Conservation (phyloP, 2,329 filamentous ascomycete species). For the Hortaea sp. region DNA sequence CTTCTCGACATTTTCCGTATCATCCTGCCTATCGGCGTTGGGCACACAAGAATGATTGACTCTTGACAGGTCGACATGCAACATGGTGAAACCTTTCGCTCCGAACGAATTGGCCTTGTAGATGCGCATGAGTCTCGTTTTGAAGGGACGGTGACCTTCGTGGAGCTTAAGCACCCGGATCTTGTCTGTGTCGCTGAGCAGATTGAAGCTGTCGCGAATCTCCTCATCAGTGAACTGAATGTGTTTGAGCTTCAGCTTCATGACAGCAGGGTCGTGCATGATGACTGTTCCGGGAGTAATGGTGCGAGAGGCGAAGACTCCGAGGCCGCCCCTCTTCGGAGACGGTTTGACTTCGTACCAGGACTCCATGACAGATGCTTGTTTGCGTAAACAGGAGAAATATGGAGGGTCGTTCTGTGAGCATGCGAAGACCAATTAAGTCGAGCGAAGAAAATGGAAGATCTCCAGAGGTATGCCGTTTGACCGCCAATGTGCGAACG, state of each 20-base stretch:
- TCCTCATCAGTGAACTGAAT: neutral
- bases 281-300: neutral
- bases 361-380: neutral
- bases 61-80: slow-evolving; percentile 1
- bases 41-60: slow-evolving; percentile 8
- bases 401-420: too few species aligned
- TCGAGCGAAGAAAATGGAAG: too few species aligned
- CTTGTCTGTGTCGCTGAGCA: neutral
- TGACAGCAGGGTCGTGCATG: neutral
- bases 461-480: too few species aligned
- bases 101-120: slow-evolving; percentile 4
- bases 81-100: neutral
- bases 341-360: neutral
- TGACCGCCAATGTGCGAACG: too few species aligned
- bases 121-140: slow-evolving; percentile 3
- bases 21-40: slow-evolving; percentile 1
- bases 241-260: neutral
- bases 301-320: neutral
- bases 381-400: neutral
- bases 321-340: neutral
- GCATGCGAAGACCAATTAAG: too few species aligned
- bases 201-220: neutral
- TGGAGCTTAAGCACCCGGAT: slow-evolving; percentile 4
- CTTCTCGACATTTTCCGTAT: neutral
- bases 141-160: slow-evolving; percentile 2